phyloP scores from a whole-genome alignment of 176 grass and related monocot genomes.

The Dactylis glomerata region DNA sequence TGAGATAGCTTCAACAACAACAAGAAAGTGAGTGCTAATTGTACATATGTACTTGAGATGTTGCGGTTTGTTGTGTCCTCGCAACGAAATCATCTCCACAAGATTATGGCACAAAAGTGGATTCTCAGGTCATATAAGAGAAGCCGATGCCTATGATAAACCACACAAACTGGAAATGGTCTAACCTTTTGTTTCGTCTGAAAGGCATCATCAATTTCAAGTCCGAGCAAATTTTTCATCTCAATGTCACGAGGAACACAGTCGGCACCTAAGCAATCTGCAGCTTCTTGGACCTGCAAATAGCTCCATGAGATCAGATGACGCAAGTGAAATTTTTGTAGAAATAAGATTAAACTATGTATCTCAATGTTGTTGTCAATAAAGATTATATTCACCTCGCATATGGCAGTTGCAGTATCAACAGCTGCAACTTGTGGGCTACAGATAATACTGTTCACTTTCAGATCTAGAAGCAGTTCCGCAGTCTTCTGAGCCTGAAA shows the following conservation, averaged over 20 bases:
- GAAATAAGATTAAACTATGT: not conserved
- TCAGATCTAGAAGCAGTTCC: conserved; percentile 79
- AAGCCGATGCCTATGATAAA: no score
- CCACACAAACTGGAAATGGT: not conserved
- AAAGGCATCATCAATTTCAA: conserved; percentile 68
- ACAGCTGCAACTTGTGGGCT: conserved; percentile 79
- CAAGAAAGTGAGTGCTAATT: not conserved
- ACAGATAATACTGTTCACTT: conserved; percentile 58
- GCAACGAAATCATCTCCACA: not conserved
- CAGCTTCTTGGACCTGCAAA: conserved; percentile 85
- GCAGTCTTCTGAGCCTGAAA: conserved; percentile 92
- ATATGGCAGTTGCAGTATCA: conserved; percentile 76
- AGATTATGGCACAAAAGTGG: not conserved
- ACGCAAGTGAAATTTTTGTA: not conserved
- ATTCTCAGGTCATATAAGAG: not conserved
- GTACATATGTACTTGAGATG: not conserved
- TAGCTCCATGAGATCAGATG: conserved; percentile 3
- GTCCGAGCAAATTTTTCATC: conserved; percentile 71
- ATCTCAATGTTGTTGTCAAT: not conserved
- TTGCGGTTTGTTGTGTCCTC: not conserved
- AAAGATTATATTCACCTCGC: conserved; percentile 53
- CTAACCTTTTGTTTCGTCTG: conserved; percentile 62
- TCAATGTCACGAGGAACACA: conserved; percentile 78
- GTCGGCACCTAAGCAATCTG: conserved; percentile 85
- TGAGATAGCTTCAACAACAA: not conserved